These are phyloP conservation scores for Aspergillus terreus DNA, from an alignment of 2,329 filamentous ascomycete genomes.

Conservation along the genomic window DNA sequence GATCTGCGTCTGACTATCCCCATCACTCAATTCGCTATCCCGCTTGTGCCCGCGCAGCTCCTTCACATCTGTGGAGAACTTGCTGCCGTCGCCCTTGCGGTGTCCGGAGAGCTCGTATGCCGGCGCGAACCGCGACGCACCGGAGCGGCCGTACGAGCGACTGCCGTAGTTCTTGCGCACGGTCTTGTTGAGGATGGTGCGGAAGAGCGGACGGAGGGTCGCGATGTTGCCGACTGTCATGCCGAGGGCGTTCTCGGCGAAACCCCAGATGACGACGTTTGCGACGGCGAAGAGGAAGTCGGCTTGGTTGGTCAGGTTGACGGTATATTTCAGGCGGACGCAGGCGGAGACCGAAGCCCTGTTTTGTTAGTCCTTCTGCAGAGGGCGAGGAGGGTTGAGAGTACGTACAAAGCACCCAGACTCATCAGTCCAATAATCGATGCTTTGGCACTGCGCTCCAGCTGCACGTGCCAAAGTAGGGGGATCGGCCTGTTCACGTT, in stretches of 20 bases:
- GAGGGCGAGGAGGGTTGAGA: constrained; percentile 17
- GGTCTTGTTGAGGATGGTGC: constrained; percentile 18
- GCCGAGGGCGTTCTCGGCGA: constrained; percentile 49
- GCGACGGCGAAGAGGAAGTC: constrained; percentile 42
- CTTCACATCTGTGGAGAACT: constrained; percentile 5
- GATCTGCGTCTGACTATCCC: constrained; percentile 21
- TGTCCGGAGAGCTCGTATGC: constrained; percentile 16
- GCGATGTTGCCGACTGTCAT: constrained; percentile 49
- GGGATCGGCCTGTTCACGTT: constrained; percentile 36
- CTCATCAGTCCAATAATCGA: constrained; percentile 44
- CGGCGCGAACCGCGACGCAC: constrained; percentile 6
- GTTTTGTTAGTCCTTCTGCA: constrained; percentile 12
- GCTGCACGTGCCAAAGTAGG: constrained; percentile 41
- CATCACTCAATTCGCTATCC: constrained; percentile 13
- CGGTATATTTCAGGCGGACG: constrained; percentile 43
- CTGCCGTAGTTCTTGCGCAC: constrained; percentile 11
- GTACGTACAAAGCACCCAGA: constrained; percentile 43
- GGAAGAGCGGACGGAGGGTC: constrained; percentile 44
- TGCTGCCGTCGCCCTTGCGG: constrained; percentile 9
- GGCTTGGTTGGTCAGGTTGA: constrained; percentile 35
- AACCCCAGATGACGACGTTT: constrained; percentile 45
- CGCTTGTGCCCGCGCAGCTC: constrained; percentile 1
- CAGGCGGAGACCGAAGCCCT: constrained; percentile 24
- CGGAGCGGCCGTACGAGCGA: constrained; percentile 3
- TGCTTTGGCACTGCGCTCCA: constrained; percentile 44